A percentile compares a stretch with the other conserved stretches of the same genome.
Evolutionary conservation across 345 rosid species (phyloP).

Genomic region (Eucalyptus albens): DNA sequence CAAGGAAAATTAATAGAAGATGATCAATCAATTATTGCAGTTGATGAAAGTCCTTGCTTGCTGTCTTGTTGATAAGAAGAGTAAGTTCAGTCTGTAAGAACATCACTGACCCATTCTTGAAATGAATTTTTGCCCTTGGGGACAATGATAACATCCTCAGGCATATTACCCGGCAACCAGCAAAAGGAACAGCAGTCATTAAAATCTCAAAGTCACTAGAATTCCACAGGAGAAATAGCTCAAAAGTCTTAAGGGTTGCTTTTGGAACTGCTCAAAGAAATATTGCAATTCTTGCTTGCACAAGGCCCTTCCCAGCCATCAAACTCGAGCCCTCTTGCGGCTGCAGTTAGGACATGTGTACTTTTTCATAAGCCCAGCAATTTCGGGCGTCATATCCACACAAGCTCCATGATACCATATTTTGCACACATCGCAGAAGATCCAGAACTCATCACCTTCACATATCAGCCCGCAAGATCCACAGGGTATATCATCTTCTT

Average conservation of each 20-base stretch:
- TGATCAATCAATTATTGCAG: neutral
- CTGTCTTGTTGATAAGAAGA: neutral
- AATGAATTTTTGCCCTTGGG: neutral
- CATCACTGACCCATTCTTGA: neutral
- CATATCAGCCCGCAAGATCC: neutral
- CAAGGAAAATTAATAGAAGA: neutral
- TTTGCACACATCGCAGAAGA: neutral
- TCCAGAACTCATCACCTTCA: neutral
- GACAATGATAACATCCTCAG: neutral
- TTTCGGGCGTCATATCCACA: neutral
- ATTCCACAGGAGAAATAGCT: neutral
- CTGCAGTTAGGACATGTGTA: neutral
- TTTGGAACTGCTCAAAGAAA: neutral
- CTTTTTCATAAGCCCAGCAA: neutral
- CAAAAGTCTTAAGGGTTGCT: neutral
- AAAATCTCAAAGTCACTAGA: neutral
- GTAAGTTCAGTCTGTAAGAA: neutral
- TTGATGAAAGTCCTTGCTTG: neutral
- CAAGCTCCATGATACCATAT: neutral
- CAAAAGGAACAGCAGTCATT: neutral
- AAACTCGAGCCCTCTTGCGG: neutral
- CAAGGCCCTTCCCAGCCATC: neutral
- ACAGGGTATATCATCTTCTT: neutral
- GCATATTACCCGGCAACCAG: neutral
- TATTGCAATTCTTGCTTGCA: neutral